Base-by-base conservation (phyloP, 345 rosid species). In the Microcos paniculata region DNA sequence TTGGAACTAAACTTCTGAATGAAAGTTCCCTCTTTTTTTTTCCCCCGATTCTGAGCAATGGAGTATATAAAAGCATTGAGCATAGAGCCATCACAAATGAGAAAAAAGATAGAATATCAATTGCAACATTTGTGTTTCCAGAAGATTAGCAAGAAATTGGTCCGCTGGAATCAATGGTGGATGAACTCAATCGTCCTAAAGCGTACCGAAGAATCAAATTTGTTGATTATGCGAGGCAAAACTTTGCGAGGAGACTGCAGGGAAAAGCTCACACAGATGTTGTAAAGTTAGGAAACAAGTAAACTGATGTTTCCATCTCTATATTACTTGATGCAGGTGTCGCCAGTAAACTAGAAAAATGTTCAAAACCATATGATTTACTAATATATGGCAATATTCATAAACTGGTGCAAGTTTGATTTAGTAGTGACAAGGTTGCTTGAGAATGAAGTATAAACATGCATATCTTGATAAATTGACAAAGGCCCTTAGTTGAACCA, bases 21-120 rank as follows among this genome's bases (percentile, higher is more conserved):
- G 11, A 6, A 42, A 5, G 18, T 51, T 18, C 8, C 8, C 18
- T 16, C 18, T 51, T 51, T 6, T 51, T 51, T 18, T 51, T 18
- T 51, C 7, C 4, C 18, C 55, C 18, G 55, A 51, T 51, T 51
- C 55, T 31, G 65, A 82, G 85, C 67, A 76, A 76, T 67, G 82
- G 80, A 0, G 23, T 66, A 31, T 67, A 76, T 78, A 68, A 73
- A 64, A 76, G 82, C 79, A 49, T 70, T 53, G 85, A 82, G 62
- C 82, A 79, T 62, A 79, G 78, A 70, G 79, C 79, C 11, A 16
- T 82, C 6, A 73, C 77, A 15, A 80, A 70, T 51, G 49, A 51
- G 21, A 5, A 18, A 8, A 42, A 6, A 8, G 9, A 6, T 5
- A 42, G 45, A 6, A 42, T 42, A 9, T 42, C 11, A 6, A 6